A percentile compares a stretch with the other conserved stretches of the same genome.
Conservation (phyloP, 441 rosid genomes). For the Manihot esculenta region DNA sequence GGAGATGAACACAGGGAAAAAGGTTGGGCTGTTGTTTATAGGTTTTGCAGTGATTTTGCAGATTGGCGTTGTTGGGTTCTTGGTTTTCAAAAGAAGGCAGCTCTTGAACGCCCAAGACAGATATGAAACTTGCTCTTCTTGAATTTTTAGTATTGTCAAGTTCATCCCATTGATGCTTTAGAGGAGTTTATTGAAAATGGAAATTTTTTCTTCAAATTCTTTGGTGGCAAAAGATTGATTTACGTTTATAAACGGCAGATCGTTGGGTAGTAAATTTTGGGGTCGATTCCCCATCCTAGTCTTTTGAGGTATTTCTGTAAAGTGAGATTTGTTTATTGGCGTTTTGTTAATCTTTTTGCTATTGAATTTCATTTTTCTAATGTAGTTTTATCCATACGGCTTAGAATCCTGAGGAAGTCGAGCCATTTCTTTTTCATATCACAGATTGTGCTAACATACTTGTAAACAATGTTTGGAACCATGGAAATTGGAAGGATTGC, state of each 20-base stretch:
- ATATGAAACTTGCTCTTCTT: slow-evolving; percentile 32
- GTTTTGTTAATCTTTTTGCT: slow-evolving; percentile 8
- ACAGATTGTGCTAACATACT: slow-evolving; percentile 17
- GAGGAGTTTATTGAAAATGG: slow-evolving; percentile 8
- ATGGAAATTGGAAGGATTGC: slow-evolving; percentile 17
- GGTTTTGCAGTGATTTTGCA: slow-evolving; percentile 62
- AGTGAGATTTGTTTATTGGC: slow-evolving; percentile 34
- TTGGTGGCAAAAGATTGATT: slow-evolving; percentile 1
- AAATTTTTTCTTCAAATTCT: slow-evolving; percentile 22
- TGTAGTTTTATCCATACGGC: slow-evolving; percentile 27
- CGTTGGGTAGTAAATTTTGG: slow-evolving; percentile 11
- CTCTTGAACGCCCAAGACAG: slow-evolving; percentile 39
- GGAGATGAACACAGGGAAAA: slow-evolving; percentile 60
- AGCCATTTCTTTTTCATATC: slow-evolving; percentile 2
- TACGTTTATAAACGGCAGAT: slow-evolving; percentile 15
- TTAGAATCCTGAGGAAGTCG: slow-evolving; percentile 24
- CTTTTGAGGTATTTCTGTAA: slow-evolving; percentile 36
- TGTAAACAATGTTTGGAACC: slow-evolving; percentile 19
- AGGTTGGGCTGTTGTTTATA: slow-evolving; percentile 63
- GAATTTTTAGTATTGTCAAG: slow-evolving; percentile 6
- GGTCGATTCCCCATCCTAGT: slow-evolving; percentile 10
- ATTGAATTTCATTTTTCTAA: slow-evolving; percentile 10
- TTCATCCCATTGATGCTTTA: neutral
- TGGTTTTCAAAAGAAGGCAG: slow-evolving; percentile 66
- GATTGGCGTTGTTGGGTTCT: slow-evolving; percentile 59